Percentiles rank a stretch among this genome's conserved stretches.
phyloP scores from a whole-genome alignment of 768 basidiomycete genomes.

The Suillus tomentosus region DNA sequence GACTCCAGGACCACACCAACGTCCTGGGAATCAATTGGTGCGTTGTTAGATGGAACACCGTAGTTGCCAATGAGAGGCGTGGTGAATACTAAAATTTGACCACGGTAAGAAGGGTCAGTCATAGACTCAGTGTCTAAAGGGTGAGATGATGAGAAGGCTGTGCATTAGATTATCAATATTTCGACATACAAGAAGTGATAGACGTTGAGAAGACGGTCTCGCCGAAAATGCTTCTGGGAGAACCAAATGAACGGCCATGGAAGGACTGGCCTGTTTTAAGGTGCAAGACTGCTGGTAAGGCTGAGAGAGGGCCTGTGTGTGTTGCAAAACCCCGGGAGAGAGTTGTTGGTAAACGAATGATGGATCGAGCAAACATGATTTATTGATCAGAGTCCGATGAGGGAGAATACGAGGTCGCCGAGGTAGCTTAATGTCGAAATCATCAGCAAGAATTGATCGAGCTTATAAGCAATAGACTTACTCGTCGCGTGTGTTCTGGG shows the following conservation, averaged over 20 bases:
- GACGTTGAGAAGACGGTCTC: conserved; percentile 99
- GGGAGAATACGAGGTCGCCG: conserved; percentile 88
- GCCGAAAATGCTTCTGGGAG: conserved; percentile 83
- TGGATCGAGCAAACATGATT: conserved; percentile 60
- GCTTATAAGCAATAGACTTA: conserved; percentile 37
- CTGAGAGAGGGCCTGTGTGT: conserved; percentile 49
- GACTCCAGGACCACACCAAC: conserved; percentile 92
- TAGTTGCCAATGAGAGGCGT: conserved; percentile 99
- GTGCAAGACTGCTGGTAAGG: conserved; percentile 82
- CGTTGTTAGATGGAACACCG: conserved; percentile 84
- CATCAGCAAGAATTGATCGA: conserved; percentile 24
- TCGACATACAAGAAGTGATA: conserved; percentile 88
- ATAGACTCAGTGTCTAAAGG: conserved; percentile 95
- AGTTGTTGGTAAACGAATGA: conserved; percentile 46
- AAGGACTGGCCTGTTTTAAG: conserved; percentile 95
- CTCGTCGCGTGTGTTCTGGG: conserved; percentile 89
- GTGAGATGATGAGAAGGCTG: conserved; percentile 17
- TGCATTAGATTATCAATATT: conserved; percentile 2
- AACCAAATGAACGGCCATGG: conserved; percentile 86
- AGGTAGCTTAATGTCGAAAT: conserved; percentile 60
- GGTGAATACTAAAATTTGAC: conserved; percentile 98
- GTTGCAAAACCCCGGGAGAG: conserved; percentile 68
- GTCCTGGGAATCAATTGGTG: conserved; percentile 70
- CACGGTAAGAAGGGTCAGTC: conserved; percentile 99
- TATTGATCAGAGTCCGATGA: conserved; percentile 42